Percentiles rank a stretch among this genome's conserved stretches.
Conservation (phyloP, 805 yeast genomes). For the Maudiozyma bulderi region DNA sequence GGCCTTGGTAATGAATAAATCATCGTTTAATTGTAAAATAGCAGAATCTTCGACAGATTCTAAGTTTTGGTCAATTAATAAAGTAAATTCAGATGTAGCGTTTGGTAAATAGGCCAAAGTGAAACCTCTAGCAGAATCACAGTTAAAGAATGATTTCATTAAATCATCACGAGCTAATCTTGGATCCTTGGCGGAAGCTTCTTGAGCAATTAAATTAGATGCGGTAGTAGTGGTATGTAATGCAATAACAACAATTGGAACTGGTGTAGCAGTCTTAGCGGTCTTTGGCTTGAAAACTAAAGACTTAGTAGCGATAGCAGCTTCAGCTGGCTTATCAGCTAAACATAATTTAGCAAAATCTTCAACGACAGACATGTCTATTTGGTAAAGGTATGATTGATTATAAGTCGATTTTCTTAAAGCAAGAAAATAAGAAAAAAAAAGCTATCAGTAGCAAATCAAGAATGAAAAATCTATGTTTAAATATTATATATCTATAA, state of each 20-base stretch:
- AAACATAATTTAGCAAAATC: conserved; percentile 58
- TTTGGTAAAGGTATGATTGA: neutral
- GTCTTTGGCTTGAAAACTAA: conserved; percentile 88
- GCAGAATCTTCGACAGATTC: conserved; percentile 32
- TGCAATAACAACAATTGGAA: conserved; percentile 76
- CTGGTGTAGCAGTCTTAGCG: conserved; percentile 66
- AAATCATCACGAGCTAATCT: conserved; percentile 79
- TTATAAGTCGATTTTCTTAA: neutral
- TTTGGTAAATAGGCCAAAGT: conserved; percentile 33
- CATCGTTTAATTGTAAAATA: conserved; percentile 22
- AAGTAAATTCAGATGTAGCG: conserved; percentile 21
- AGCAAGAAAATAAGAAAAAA: neutral
- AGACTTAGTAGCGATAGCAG: conserved; percentile 55
- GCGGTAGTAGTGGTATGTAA: conserved; percentile 64
- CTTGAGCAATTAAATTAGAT: conserved; percentile 49
- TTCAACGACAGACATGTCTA: conserved; percentile 40
- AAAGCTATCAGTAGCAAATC: too few species aligned
- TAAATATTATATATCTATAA: too few species aligned
- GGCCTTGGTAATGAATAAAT: conserved; percentile 15
- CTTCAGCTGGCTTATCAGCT: conserved; percentile 36
- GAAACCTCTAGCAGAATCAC: conserved; percentile 24
- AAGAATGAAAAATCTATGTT: too few species aligned
- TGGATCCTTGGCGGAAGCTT: conserved; percentile 71
- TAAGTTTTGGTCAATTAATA: conserved; percentile 24
- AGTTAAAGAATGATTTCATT: conserved; percentile 43